Conservation (phyloP, 768 basidiomycete genomes). For the Amanita jacksonii region DNA sequence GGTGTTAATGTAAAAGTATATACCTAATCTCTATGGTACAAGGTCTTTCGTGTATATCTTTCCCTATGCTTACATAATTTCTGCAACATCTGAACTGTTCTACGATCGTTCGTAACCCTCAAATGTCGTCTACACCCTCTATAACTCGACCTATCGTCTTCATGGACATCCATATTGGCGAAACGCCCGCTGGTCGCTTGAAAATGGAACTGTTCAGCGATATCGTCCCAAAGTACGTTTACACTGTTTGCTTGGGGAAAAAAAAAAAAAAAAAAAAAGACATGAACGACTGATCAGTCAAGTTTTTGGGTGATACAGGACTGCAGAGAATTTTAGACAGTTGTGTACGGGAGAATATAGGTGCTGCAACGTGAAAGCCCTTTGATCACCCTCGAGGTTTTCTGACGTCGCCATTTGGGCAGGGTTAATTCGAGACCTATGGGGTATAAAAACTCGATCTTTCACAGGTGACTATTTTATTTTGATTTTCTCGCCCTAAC, state of each 20-base stretch:
- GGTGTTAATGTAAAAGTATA: too few species aligned
- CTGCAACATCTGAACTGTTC: too few species aligned
- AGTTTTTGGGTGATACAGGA: constrained; percentile 36
- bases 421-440: constrained; percentile 80
- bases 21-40: too few species aligned
- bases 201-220: constrained; percentile 99
- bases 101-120: too few species aligned
- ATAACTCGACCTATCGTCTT: constrained; percentile 81
- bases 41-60: too few species aligned
- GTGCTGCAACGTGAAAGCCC: constrained; percentile 26
- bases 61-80: too few species aligned
- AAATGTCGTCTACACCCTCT: constrained; percentile 21
- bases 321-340: constrained; percentile 96
- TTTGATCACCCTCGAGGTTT: constrained; percentile 5
- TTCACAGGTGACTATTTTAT: constrained; percentile 64
- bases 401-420: constrained; percentile 7
- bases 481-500: neutral
- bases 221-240: constrained; percentile 81
- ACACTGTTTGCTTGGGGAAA: neutral
- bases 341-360: constrained; percentile 96
- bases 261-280: too few species aligned
- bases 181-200: constrained; percentile 88
- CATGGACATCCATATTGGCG: constrained; percentile 95
- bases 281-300: constrained; percentile 5
- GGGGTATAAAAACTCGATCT: constrained; percentile 86